These are phyloP conservation scores for Lodderomyces beijingensis DNA, from an alignment of 1,139 yeast genomes.

Conservation along the genomic window DNA sequence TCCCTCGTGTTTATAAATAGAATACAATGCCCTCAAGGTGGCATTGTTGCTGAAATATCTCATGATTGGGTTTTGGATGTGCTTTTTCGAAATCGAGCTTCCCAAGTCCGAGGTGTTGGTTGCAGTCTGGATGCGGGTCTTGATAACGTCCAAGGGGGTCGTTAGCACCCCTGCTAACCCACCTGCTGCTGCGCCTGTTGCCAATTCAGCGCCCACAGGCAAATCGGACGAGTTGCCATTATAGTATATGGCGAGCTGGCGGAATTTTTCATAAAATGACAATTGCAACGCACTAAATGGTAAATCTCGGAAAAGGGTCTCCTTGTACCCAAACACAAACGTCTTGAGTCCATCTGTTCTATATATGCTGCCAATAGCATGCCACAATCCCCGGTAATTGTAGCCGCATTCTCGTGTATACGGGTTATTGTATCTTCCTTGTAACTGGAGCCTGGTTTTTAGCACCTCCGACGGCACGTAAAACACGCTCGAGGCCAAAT, in stretches of 20 bases:
- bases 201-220: conserved; percentile 59
- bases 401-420: conserved; percentile 73
- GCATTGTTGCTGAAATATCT: conserved; percentile 43
- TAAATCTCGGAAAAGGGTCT: conserved; percentile 83
- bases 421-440: conserved; percentile 81
- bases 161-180: conserved; percentile 86
- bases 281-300: conserved; percentile 95
- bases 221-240: conserved; percentile 39
- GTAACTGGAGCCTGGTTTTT: conserved; percentile 87
- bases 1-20: conserved; percentile 74
- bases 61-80: conserved; percentile 8
- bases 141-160: conserved; percentile 87
- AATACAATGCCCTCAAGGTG: conserved; percentile 57
- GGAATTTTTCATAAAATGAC: conserved; percentile 88
- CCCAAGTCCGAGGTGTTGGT: conserved; percentile 17
- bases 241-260: conserved; percentile 54
- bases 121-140: conserved; percentile 84
- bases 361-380: conserved; percentile 65
- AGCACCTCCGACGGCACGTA: conserved; percentile 98
- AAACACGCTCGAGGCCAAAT: conserved; percentile 81
- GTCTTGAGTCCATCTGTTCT: conserved; percentile 70
- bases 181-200: conserved; percentile 95
- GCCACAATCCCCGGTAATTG: conserved; percentile 66
- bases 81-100: conserved; percentile 9
- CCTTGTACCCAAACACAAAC: conserved; percentile 86